Conservation (phyloP, 257 asterid genomes). For the Solanum ahanhuiri region DNA sequence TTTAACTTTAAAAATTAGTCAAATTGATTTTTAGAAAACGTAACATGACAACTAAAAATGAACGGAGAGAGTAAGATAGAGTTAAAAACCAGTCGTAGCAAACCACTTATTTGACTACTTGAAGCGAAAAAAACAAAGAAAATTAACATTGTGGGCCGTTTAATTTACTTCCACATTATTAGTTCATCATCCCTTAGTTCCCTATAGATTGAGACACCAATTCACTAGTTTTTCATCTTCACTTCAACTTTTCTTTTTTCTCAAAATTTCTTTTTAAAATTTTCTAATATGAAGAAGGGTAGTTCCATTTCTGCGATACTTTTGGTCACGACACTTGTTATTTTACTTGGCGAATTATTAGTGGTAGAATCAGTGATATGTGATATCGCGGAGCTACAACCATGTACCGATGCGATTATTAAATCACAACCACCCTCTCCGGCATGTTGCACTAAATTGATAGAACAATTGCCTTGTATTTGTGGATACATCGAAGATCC, state of each 20-base stretch:
- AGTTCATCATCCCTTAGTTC: not conserved
- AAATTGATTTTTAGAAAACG: no score
- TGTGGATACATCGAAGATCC: conserved; percentile 15
- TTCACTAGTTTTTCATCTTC: not conserved
- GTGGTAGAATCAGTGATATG: conserved; percentile 10
- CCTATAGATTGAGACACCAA: not conserved
- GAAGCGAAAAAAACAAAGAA: not conserved
- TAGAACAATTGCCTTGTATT: conserved; percentile 19
- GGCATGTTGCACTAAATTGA: conserved; percentile 12
- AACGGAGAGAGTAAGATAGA: not conserved
- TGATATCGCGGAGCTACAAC: not conserved
- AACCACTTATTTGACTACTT: not conserved
- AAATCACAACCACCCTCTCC: not conserved
- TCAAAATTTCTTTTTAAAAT: no score
- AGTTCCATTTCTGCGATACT: not conserved
- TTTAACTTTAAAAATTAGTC: no score
- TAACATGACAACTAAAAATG: no score
- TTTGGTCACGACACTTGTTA: not conserved
- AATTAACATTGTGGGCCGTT: not conserved
- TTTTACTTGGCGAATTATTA: not conserved
- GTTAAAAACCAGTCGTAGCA: not conserved
- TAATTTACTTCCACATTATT: not conserved
- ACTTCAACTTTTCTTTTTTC: no score
- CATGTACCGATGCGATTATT: conserved; percentile 1
- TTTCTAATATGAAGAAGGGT: not conserved